phyloP scores from a whole-genome alignment of 1,139 yeast species.

The Suhomyces ambrosiae region DNA sequence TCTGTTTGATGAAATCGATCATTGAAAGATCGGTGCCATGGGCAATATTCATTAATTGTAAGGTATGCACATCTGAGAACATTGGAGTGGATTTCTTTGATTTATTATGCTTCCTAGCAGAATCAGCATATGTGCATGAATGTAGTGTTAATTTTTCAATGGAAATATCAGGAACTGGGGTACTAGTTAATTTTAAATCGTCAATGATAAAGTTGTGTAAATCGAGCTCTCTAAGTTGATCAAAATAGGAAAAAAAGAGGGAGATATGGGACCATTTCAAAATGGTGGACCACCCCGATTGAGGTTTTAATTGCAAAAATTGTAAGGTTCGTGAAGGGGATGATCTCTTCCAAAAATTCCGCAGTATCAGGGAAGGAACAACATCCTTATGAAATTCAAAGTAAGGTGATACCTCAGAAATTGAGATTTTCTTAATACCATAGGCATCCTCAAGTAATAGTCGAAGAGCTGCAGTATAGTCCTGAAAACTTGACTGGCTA shows the following conservation, averaged over 20 bases:
- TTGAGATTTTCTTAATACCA: slow-evolving; percentile 30
- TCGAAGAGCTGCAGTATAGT: slow-evolving; percentile 27
- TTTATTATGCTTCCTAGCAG: slow-evolving; percentile 19
- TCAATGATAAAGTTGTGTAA: slow-evolving; percentile 54
- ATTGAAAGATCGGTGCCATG: slow-evolving; percentile 51
- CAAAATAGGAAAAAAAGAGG: slow-evolving; percentile 43
- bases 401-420: slow-evolving; percentile 53
- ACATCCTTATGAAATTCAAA: slow-evolving; percentile 46
- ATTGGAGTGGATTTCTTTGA: slow-evolving; percentile 16
- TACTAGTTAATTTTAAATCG: slow-evolving; percentile 23
- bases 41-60: slow-evolving; percentile 40
- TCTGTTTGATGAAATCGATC: slow-evolving; percentile 41
- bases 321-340: slow-evolving; percentile 25
- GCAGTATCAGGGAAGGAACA: slow-evolving; percentile 2
- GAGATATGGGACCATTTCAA: slow-evolving; percentile 33
- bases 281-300: slow-evolving; percentile 53
- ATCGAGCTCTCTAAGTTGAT: slow-evolving; percentile 43
- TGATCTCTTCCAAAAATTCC: slow-evolving; percentile 15
- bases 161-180: slow-evolving; percentile 13
- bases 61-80: slow-evolving; percentile 38
- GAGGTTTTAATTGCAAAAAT: slow-evolving; percentile 37
- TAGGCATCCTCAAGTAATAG: slow-evolving; percentile 34
- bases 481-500: slow-evolving; percentile 27
- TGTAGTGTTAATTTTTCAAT: slow-evolving; percentile 26
- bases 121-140: slow-evolving; percentile 30